Evolutionary conservation across 306 rosid genomes (phyloP).

Genomic region (Luffa aegyptiaca): DNA sequence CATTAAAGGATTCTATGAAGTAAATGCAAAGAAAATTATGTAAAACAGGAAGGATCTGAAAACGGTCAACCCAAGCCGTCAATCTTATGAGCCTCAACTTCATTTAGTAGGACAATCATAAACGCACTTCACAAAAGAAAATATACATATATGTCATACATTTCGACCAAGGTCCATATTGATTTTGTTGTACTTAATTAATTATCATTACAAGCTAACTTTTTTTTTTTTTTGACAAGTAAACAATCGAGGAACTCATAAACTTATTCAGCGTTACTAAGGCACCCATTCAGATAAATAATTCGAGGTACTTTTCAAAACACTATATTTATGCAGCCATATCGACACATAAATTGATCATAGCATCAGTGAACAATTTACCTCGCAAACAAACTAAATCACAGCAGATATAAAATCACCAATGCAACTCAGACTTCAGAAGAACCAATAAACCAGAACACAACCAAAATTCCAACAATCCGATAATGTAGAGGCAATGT

Average conservation of each 20-base stretch:
- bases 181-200: not conserved
- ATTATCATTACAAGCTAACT: not conserved
- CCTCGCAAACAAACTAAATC: too few relatives aligned
- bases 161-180: not conserved
- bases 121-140: not conserved
- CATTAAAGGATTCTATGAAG: not conserved
- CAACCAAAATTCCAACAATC: too few relatives aligned
- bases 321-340: not conserved
- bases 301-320: not conserved
- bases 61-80: not conserved
- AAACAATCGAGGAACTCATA: not conserved
- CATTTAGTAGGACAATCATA: not conserved
- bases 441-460: too few relatives aligned
- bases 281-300: not conserved
- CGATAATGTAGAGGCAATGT: not conserved
- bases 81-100: not conserved
- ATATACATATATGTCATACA: not conserved
- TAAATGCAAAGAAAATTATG: not conserved
- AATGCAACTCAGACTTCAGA: too few relatives aligned
- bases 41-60: not conserved
- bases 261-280: not conserved
- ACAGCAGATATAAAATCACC: too few relatives aligned
- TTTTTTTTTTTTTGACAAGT: too few relatives aligned
- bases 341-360: not conserved
- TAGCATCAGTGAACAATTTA: not conserved